Evolutionary conservation across 139 green algal genomes (phyloP).

Genomic region (Tetraselmis striata): DNA sequence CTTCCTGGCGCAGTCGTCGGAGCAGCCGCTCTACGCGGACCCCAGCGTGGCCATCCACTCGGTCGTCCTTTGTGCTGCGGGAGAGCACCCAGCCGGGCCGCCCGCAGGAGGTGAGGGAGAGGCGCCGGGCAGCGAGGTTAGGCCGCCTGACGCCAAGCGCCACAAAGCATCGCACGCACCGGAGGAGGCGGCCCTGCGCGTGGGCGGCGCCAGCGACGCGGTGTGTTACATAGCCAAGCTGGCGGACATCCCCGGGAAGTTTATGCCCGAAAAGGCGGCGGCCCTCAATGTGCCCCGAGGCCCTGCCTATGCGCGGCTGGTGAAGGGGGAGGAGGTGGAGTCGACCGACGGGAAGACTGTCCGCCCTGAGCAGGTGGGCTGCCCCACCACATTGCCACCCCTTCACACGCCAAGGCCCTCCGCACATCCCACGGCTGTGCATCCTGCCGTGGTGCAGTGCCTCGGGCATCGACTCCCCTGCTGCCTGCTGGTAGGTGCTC

Average conservation of each 20-base stretch:
- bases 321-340: constrained; percentile 57
- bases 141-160: too few species aligned
- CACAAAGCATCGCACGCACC: too few species aligned
- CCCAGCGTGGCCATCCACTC: neutral
- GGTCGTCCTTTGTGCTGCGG: neutral
- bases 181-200: too few species aligned
- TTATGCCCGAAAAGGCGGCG: constrained; percentile 67
- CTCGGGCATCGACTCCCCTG: too few species aligned
- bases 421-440: too few species aligned
- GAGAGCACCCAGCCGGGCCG: too few species aligned
- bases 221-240: constrained; percentile 71
- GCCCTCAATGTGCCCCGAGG: constrained; percentile 65
- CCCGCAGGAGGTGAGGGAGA: too few species aligned
- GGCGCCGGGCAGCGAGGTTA: too few species aligned
- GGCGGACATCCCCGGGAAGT: constrained; percentile 72
- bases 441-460: too few species aligned
- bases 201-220: too few species aligned
- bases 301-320: constrained; percentile 64
- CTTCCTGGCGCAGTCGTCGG: neutral
- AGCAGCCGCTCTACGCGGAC: neutral
- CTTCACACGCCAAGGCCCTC: too few species aligned
- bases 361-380: constrained; percentile 29
- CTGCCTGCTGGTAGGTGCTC: constrained; percentile 64
- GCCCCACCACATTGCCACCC: too few species aligned
- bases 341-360: constrained; percentile 40